A percentile compares a stretch with the other conserved stretches of the same genome.
phyloP scores from a whole-genome alignment of 1,139 yeast species.

The Debaryomycetaceae sp. region DNA sequence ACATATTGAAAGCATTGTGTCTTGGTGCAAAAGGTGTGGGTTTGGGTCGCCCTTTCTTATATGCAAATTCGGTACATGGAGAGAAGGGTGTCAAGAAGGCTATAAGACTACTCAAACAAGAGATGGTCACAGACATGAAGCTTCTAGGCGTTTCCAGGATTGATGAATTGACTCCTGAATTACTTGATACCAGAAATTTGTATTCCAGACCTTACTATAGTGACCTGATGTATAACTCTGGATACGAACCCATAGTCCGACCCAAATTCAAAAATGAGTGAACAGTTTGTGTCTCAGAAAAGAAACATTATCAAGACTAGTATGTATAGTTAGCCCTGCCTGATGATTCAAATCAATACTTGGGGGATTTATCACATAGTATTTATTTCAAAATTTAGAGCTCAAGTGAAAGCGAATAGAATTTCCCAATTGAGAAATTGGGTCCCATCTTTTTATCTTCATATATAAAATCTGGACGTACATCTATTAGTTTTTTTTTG shows the following conservation, averaged over 20 bases:
- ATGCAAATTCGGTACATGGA: slow-evolving; percentile 48
- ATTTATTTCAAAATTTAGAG: not conserved
- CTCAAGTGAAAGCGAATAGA: too few species aligned
- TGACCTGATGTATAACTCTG: slow-evolving; percentile 10
- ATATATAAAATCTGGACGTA: too few species aligned
- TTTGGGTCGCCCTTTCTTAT: slow-evolving; percentile 44
- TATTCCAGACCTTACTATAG: slow-evolving; percentile 5
- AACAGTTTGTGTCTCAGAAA: not conserved
- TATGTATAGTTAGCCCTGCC: too few species aligned
- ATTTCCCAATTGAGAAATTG: not conserved
- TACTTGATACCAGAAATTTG: slow-evolving; percentile 12
- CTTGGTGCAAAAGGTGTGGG: slow-evolving; percentile 58
- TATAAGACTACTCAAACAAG: slow-evolving; percentile 41
- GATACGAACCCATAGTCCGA: slow-evolving; percentile 12
- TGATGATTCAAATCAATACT: too few species aligned
- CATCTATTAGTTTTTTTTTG: too few species aligned
- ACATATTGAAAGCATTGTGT: slow-evolving; percentile 51
- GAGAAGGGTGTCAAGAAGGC: slow-evolving; percentile 46
- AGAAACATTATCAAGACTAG: not conserved
- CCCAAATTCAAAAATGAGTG: slow-evolving; percentile 10
- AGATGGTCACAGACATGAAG: slow-evolving; percentile 45
- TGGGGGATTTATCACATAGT: not conserved
- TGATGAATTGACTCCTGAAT: slow-evolving; percentile 28
- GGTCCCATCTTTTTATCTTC: too few species aligned
- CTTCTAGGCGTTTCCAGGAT: slow-evolving; percentile 42